Base-by-base conservation (phyloP, 2,329 filamentous ascomycete species). In the Aspergillus spinulosporus region DNA sequence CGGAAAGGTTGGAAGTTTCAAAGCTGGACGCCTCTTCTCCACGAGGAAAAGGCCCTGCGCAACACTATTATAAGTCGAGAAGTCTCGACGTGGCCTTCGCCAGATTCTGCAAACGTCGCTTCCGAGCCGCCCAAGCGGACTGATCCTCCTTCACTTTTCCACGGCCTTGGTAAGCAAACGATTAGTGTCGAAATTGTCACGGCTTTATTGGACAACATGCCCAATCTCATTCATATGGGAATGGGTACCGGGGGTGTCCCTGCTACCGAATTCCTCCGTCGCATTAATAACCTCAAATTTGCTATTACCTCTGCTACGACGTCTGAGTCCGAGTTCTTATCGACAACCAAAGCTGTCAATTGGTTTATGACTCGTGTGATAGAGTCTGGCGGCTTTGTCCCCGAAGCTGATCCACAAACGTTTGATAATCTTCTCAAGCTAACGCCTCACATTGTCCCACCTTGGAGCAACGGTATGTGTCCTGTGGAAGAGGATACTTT, bases 141-240 rank as follows among this genome's bases (percentile, higher is more conserved):
- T n/a, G 56, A 58, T n/a, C 53, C 49, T 12, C 57, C 50, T 11
- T 40, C 62, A 5, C 62, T 70, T 2, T 75, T 77, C 57, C 66
- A 72, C 31, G 75, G 76, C n/a, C 70, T 78, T 34, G 76, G 73
- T 2, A 58, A 60, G 42, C 70, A 74, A 49, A 84, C 81, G 0
- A 78, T 87, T 62, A 86, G 83, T 63, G 75, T 76, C 42, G 84
- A 87, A 68, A 77, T 86, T 9, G 76, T 86, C 28, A 73, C 78
- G 50, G 80, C 81, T 4, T 76, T 84, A 40, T 71, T 84, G 31
- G 81, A 84, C 62, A 80, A 78, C 12, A 66, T 84, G 11, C 65
- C 80, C 40, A 81, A 78, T 57, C 64, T 67, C 9, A 66, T 79
- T 42, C 76, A 75, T 53, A 62, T 77, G 21, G 78, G 78, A 44